Evolutionary conservation across 1,284 basidiomycete species (phyloP).

Genomic region (Cutaneotrichosporon sp.): DNA sequence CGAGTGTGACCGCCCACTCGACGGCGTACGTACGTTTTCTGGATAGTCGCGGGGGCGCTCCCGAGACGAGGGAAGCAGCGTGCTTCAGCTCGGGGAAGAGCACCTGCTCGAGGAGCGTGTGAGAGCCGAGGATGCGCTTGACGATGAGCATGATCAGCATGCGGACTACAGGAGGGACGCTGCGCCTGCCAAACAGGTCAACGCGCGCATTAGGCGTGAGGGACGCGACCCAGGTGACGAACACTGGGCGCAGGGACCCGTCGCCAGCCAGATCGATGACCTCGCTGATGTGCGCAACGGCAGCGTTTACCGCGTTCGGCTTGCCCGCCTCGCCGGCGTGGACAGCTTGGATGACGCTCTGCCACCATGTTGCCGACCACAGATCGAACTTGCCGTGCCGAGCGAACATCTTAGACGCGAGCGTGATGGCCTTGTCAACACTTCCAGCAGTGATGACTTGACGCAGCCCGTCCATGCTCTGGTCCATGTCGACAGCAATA

Average conservation of each 20-base stretch:
- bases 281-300: slow-evolving; percentile 31
- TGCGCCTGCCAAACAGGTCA: slow-evolving; percentile 32
- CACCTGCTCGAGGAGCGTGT: slow-evolving; percentile 34
- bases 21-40: slow-evolving; percentile 33
- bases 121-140: slow-evolving; percentile 33
- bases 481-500: slow-evolving; percentile 29
- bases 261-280: slow-evolving; percentile 30
- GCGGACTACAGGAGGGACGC: slow-evolving; percentile 23
- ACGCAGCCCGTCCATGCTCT: slow-evolving; percentile 34
- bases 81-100: slow-evolving; percentile 41
- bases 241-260: slow-evolving; percentile 25
- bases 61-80: slow-evolving; percentile 28
- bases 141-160: slow-evolving; percentile 39
- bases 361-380: slow-evolving; percentile 43
- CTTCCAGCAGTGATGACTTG: slow-evolving; percentile 29
- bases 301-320: slow-evolving; percentile 20
- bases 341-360: slow-evolving; percentile 31
- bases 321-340: slow-evolving; percentile 23
- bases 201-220: slow-evolving; percentile 21
- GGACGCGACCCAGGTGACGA: slow-evolving; percentile 32
- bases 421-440: slow-evolving; percentile 20
- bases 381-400: slow-evolving; percentile 37
- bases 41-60: slow-evolving; percentile 32
- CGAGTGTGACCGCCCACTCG: slow-evolving; percentile 35
- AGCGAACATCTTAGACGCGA: slow-evolving; percentile 35